Evolutionary conservation across 2,329 filamentous ascomycete species (phyloP), one percentile per base, ranked within the genome.

Genomic region (Cladophialophora bantiana): DNA sequence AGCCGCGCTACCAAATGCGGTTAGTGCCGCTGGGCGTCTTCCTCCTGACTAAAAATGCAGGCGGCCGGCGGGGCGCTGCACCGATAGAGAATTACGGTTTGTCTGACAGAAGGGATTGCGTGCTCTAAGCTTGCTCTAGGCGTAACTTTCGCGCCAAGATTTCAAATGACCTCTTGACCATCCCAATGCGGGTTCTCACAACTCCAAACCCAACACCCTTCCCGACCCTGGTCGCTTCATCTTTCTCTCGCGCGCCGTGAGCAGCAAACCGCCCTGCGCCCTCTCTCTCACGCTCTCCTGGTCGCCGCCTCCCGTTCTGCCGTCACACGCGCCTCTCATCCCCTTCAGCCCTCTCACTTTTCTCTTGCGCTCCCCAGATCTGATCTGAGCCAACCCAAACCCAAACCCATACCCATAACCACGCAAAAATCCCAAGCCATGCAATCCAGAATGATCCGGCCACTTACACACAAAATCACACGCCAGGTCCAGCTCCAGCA

Each of bases 371-470:
- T 64, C 53, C 35, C 45, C 45, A 50, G 53, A 57, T 64, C 59
- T 64, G 61, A 64, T 61, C 65, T 68, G 66, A 65, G 66, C 68
- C 66, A 66, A 62, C 66, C 62, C 65, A 62, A 68, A 54, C 56
- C 63, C 63, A 68, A 55, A 50, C 45, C 45, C 45, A 50, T 50
- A 50, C 40, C 40, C 65, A 59, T 53, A 59, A 62, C 62, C 66
- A 61, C 45, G 59, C 48, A 50, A 61, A 65, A 66, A 58, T 55
- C 65, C 45, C 50, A 67, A 60, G 65, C 67, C 62, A 60, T 69
- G 32, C 63, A 64, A 69, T 66, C 66, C 63, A 68, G 56, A 57
- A 68, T 68, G 67, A 68, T 69, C 67, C 67, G 67, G 67, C 67
- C 67, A 50, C 45, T 50, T 50, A 50, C 45, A 50, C 45, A 68